Percentiles rank a stretch among this genome's conserved stretches.
Evolutionary conservation across 2,329 filamentous ascomycete species (phyloP).

Genomic region (Hypoxylon sp.): DNA sequence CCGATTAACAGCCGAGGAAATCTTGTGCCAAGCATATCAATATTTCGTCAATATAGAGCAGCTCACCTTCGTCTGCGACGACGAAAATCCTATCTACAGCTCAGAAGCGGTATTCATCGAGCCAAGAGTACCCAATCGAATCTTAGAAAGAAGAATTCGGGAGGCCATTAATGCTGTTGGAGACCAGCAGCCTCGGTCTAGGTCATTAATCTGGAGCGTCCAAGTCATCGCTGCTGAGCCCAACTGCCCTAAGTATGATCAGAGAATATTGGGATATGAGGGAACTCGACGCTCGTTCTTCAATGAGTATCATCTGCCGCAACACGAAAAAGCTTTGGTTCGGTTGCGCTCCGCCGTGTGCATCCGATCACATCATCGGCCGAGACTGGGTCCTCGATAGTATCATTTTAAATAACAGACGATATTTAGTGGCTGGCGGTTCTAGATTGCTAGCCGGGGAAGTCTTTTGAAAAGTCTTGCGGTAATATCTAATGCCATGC

Average conservation of each 20-base stretch:
- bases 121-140: slow-evolving; percentile 53
- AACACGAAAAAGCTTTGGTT: slow-evolving; percentile 12
- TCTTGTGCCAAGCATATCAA: slow-evolving; percentile 57
- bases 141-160: slow-evolving; percentile 57
- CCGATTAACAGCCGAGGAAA: slow-evolving; percentile 17
- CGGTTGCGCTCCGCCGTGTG: slow-evolving; percentile 5
- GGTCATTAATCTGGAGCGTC: slow-evolving; percentile 58
- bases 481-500: not conserved
- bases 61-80: slow-evolving; percentile 62
- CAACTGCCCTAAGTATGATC: slow-evolving; percentile 34
- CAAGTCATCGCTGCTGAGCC: slow-evolving; percentile 50
- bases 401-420: not conserved
- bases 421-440: not conserved
- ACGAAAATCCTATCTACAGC: slow-evolving; percentile 56
- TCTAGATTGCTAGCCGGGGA: not conserved
- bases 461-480: not conserved
- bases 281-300: slow-evolving; percentile 29
- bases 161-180: slow-evolving; percentile 55
- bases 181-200: slow-evolving; percentile 53
- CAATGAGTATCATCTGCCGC: slow-evolving; percentile 23
- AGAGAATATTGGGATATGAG: slow-evolving; percentile 41
- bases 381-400: not conserved
- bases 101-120: slow-evolving; percentile 51
- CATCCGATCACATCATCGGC: not conserved
- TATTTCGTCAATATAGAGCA: slow-evolving; percentile 60